phyloP scores from a whole-genome alignment of 352 stramenopile genomes.

The Globisporangium solare region DNA sequence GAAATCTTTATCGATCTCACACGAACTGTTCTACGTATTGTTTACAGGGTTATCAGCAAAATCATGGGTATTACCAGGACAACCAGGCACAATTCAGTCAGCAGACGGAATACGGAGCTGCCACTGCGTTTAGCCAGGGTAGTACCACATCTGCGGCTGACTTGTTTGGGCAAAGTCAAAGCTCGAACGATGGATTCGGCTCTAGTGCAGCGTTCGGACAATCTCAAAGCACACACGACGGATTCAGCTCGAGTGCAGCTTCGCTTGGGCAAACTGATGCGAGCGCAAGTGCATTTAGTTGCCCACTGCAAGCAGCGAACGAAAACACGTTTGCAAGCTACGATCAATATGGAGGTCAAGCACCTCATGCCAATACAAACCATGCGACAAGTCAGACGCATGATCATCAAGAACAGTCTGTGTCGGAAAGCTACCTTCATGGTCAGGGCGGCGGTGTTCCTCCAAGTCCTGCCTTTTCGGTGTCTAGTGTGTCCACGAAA shows the following conservation, averaged over 20 bases:
- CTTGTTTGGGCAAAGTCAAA: slow-evolving; percentile 21
- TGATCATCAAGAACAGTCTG: not conserved
- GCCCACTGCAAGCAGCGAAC: not conserved
- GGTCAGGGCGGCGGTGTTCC: not conserved
- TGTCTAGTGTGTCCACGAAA: not conserved
- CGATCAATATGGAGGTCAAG: slow-evolving; percentile 1
- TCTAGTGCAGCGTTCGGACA: slow-evolving; percentile 21
- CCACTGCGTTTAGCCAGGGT: slow-evolving; percentile 21
- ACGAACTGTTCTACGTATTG: not conserved
- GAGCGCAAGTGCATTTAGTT: slow-evolving; percentile 3
- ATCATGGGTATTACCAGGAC: slow-evolving; percentile 18
- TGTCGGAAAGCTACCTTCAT: not conserved
- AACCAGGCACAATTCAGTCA: slow-evolving; percentile 9
- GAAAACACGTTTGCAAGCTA: slow-evolving; percentile 1
- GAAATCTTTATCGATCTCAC: not conserved
- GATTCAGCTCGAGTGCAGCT: slow-evolving; percentile 9
- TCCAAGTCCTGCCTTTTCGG: not conserved
- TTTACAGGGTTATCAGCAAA: slow-evolving; percentile 6
- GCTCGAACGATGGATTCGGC: slow-evolving; percentile 9
- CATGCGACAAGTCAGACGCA: not conserved
- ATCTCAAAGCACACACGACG: slow-evolving; percentile 10
- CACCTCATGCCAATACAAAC: not conserved
- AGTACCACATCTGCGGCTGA: slow-evolving; percentile 17
- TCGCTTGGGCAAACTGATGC: slow-evolving; percentile 8
- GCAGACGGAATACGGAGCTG: slow-evolving; percentile 9